Base-by-base conservation (phyloP, 2,329 filamentous ascomycete genomes). In the Ophiostoma montium region DNA sequence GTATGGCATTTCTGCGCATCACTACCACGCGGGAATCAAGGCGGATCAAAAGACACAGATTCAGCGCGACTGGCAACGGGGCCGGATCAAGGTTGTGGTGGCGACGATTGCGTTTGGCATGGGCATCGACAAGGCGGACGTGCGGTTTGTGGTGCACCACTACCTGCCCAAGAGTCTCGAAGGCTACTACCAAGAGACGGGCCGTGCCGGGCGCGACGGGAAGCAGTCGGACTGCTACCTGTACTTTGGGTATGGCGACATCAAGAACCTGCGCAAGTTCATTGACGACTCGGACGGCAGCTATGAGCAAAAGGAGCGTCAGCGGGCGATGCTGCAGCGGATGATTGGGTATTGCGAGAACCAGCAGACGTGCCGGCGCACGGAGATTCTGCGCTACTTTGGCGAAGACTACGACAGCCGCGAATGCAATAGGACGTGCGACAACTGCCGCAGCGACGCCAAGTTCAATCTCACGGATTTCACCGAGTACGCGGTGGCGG, bases 71-170 rank as follows among this genome's bases (percentile, higher is more conserved):
- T 98, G 92, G 92, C 92, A 98, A 63, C 69, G 67, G 39, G 87
- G 88, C 6, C 67, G 71, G 47, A 76, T 82, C 58, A 84, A 95
- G 57, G 85, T 98, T 32, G 94, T 98, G 39, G 92, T 98, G 46
- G 94, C 92, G 18, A 98, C 92, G 0, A 96, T 98, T 63, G 92
- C 92, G 21, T 98, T 98, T 61, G 92, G 92, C 7, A 98, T 98
- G 92, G 92, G 92, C n/a, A 98, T 98, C 56, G 92, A 98, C 69
- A 98, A 98, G 63, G 78, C 89, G 1, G 84, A 98, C 62, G 92
- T 98, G 44, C 84, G 92, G 27, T 98, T 94, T 62, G 92, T 98
- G 32, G 86, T 98, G 36, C 94, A 98, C 61, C 83, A 94, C 59
- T 85, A 81, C 39, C 72, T 98, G 6, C 92, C 92, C 1, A 96